Evolutionary conservation across 1,139 yeast genomes (phyloP).

Genomic region (Candida albicans): DNA sequence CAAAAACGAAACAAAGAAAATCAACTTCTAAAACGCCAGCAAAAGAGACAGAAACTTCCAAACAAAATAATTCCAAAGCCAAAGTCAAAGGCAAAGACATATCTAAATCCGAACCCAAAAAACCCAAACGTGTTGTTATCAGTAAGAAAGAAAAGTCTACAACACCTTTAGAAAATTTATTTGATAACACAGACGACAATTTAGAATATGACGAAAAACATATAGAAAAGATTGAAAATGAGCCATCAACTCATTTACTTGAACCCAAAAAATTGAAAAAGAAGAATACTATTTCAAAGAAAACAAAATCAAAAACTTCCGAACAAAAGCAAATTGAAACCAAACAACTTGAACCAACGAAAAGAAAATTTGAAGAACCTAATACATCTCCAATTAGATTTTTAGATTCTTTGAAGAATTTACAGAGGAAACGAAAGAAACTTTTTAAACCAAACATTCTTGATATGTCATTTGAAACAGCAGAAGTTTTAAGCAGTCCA

Average conservation of each 20-base stretch:
- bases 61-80: constrained; percentile 2
- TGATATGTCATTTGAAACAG: constrained; percentile 15
- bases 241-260: neutral
- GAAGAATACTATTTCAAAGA: no score
- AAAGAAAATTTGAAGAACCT: neutral
- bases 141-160: constrained; percentile 2
- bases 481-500: neutral
- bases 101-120: constrained; percentile 1
- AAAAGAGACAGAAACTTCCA: neutral
- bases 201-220: constrained; percentile 12
- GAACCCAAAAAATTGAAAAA: no score
- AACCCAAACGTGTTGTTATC: constrained; percentile 7
- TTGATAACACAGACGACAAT: constrained; percentile 12
- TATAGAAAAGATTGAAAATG: constrained; percentile 12
- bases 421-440: constrained; percentile 5
- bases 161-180: constrained; percentile 1
- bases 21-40: neutral
- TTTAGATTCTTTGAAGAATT: neutral
- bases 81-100: neutral
- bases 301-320: neutral
- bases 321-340: neutral
- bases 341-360: neutral
- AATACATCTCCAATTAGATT: constrained; percentile 11
- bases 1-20: neutral
- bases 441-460: constrained; percentile 13